Evolutionary conservation across 75 land plant genomes (phyloP).

Genomic region (Pseudotsuga menziesii): DNA sequence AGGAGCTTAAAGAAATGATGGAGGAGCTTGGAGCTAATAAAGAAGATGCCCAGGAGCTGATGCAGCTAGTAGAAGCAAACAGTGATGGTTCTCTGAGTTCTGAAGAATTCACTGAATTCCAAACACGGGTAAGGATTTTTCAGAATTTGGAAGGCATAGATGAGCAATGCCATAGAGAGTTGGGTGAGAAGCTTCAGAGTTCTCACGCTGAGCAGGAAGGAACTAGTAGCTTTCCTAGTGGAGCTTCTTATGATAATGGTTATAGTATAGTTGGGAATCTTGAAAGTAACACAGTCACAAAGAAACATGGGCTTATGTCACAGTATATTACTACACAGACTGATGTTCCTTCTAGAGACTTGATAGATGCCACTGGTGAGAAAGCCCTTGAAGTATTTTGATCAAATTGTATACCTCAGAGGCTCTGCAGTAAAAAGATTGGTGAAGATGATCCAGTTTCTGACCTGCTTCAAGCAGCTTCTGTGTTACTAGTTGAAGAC

Average conservation of each 20-base stretch:
- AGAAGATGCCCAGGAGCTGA: slow-evolving; percentile 78
- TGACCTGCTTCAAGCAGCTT: neutral
- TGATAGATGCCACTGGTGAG: neutral
- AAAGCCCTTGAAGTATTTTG: neutral
- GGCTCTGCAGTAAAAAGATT: neutral
- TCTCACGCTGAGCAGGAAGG: neutral
- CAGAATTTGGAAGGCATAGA: slow-evolving; percentile 48
- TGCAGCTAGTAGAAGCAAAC: slow-evolving; percentile 90
- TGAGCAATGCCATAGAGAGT: slow-evolving; percentile 29
- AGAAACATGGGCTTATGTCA: neutral
- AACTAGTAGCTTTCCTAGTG: neutral
- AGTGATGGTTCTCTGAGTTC: slow-evolving; percentile 92
- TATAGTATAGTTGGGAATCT: neutral
- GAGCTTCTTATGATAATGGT: neutral
- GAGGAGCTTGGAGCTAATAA: slow-evolving; percentile 89
- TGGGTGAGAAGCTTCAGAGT: slow-evolving; percentile 46
- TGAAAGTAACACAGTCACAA: neutral
- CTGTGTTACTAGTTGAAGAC: neutral
- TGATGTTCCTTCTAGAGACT: neutral
- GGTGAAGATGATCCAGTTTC: neutral
- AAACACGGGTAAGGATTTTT: slow-evolving; percentile 67
- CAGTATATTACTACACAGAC: neutral
- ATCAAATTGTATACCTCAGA: neutral
- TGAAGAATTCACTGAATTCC: slow-evolving; percentile 79
- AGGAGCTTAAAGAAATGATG: slow-evolving; percentile 87